Evolutionary conservation across 2,329 filamentous ascomycete genomes (phyloP), one percentile per base, ranked within the genome.

Genomic region (Neonectria sp.): DNA sequence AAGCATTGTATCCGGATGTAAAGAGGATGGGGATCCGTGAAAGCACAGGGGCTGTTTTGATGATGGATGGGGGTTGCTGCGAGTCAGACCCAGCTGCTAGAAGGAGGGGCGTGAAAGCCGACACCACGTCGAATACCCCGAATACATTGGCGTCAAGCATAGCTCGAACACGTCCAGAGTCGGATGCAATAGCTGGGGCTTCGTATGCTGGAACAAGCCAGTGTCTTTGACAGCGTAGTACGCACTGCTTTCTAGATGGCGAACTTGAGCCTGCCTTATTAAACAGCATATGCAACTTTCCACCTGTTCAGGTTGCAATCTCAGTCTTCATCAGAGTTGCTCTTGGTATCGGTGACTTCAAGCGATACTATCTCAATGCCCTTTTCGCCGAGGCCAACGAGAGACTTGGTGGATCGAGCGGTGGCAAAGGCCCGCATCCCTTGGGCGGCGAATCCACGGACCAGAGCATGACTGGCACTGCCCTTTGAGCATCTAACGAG

Each of bases 361-460:
- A 68, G 58, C 1, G 56, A 27, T 5, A 68, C 21, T 3, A 25
- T 59, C 37, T 68, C 64, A 2, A 68, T 64, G 6, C 67, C 59
- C 8, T 64, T 68, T 1, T 68, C 64, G n/a, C 25, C 2, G 12
- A 68, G 17, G 12, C 63, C 63, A 0, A 15, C 0, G 3, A 68
- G 43, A 4, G 64, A 46, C 2, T 68, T 68, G 1, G 29, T 53
- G 0, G 67, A 68, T 9, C 67, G 49, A 1, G 67, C 64, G 1
- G 67, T 68, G 0, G 67, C 67, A 25, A 68, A 68, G 9, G 68
- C 67, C 2, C 64, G 67, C 8, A 52, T 63, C n/a, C 64, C 67
- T 25, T 52, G 46, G 2, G 49, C 25, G 2, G 59, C 55, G 17
- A 68, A 68, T 8, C 64, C 59, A 1, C 60, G 9, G 31, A 64